These are phyloP conservation scores for Ogataea polymorpha DNA, from an alignment of 805 yeast species.

Conservation along the genomic window DNA sequence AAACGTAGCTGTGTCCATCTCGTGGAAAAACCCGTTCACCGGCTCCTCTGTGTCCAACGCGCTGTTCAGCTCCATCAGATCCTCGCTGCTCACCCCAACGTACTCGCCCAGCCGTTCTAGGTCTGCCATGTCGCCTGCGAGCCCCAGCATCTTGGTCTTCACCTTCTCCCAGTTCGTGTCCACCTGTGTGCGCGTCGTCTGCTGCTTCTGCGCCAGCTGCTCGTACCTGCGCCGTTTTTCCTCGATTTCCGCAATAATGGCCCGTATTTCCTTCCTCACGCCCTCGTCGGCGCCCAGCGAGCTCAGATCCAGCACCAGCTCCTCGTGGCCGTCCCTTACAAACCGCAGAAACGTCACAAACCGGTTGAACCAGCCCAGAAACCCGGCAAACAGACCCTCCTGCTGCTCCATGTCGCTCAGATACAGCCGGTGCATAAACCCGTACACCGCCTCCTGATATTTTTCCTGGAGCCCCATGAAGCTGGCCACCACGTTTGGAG, in stretches of 20 bases:
- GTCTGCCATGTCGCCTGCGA: constrained; percentile 6
- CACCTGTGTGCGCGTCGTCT: constrained; percentile 24
- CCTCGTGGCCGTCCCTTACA: constrained; percentile 46
- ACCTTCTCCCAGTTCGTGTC: constrained; percentile 44
- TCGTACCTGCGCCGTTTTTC: constrained; percentile 39
- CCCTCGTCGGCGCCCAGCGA: constrained; percentile 32
- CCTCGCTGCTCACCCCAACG: constrained; percentile 41
- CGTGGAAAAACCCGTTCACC: constrained; percentile 10
- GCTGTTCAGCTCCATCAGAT: constrained; percentile 43
- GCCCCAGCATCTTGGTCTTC: constrained; percentile 26
- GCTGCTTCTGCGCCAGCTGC: constrained; percentile 23
- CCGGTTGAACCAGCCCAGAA: constrained; percentile 71
- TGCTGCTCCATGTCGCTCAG: constrained; percentile 54
- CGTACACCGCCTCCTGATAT: constrained; percentile 70
- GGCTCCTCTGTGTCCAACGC: constrained; percentile 19
- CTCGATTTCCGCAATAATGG: constrained; percentile 36
- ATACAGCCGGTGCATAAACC: constrained; percentile 79
- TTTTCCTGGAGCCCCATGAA: constrained; percentile 63
- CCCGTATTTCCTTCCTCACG: constrained; percentile 39
- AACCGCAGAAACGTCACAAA: constrained; percentile 61
- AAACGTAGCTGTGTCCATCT: constrained; percentile 13
- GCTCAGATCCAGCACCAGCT: constrained; percentile 45
- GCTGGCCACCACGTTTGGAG: constrained; percentile 62
- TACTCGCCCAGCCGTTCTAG: constrained; percentile 8
- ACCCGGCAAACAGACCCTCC: constrained; percentile 57